Base-by-base conservation (phyloP, 306 rosid genomes). In the Quercus robur region DNA sequence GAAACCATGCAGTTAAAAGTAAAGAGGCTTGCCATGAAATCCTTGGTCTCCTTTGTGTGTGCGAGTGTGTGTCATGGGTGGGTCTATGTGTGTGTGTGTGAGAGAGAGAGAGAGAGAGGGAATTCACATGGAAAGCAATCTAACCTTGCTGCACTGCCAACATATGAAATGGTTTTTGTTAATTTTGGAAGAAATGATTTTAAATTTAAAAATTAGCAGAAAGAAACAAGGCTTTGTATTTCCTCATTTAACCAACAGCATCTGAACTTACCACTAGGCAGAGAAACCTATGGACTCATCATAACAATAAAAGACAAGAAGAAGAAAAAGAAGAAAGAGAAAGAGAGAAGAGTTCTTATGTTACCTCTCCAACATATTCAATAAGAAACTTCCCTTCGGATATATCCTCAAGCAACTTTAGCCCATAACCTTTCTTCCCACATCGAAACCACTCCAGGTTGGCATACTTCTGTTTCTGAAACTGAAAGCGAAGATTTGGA, bases 321-420 rank as follows among this genome's bases (percentile, higher is more conserved):
- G 21, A 54, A 81, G 70, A 56, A 69, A 12, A 56, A 81, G 58
- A 66, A 56, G 62, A 17, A 56, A 81, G 58, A 58, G 58, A 68
- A 72, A 59, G 75, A 25, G 68, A 71, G 71, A 83, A 19, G 52
- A 61, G 58, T 30, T 30, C 51, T 61, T 12, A 31, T 35, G 35
- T 88, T 91, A 96, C 99, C 98, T 96, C 99, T 75, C 99, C 99
- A 78, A 96, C 97, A 57, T 96, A 96, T 90, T 96, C 99, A 87
- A 90, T 93, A 77, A 96, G 96, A 85, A 96, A 96, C 73, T 86
- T 84, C 77, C 99, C 98, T 88, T 85, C 73, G 18, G 85, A 59
- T 78, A 92, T 90, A 80, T 84, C 81, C 75, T 88, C 92, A 23
- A 84, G 70, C 61, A 88, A 89, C 88, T 90, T 92, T 66, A 96